Evolutionary conservation across 2,329 filamentous ascomycete genomes (phyloP).

Genomic region (Diaporthe vaccinii): DNA sequence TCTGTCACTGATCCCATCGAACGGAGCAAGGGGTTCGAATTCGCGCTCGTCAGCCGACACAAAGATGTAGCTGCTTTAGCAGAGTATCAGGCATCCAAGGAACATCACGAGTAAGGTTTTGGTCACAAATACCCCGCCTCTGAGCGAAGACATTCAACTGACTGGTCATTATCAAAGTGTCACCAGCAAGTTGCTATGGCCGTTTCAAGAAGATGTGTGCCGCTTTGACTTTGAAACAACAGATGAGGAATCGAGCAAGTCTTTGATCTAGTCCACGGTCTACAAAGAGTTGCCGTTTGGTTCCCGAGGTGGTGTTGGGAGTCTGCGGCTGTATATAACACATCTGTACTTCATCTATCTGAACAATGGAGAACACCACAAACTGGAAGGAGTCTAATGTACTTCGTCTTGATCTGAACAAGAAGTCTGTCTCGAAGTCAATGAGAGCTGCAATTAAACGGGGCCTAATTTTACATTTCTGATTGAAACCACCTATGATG

Average conservation of each 20-base stretch:
- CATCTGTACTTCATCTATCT: not conserved
- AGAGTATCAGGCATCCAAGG: constrained; percentile 65
- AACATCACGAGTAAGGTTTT: constrained; percentile 61
- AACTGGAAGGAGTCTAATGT: not conserved
- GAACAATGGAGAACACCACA: no score
- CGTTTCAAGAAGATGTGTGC: constrained; percentile 65
- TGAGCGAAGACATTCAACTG: not conserved
- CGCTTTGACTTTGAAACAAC: constrained; percentile 69
- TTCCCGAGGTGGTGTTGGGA: not conserved
- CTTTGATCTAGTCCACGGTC: constrained; percentile 38
- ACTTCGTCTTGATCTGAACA: not conserved
- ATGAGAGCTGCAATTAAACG: not conserved
- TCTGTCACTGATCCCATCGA: constrained; percentile 66
- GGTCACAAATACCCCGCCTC: not conserved
- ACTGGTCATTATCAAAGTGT: constrained; percentile 53
- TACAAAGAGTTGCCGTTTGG: not conserved
- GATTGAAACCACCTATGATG: not conserved
- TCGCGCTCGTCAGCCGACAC: constrained; percentile 66
- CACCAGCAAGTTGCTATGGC: constrained; percentile 64
- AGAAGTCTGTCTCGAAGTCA: not conserved
- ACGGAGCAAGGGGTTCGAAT: constrained; percentile 66
- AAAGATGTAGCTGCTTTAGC: constrained; percentile 58
- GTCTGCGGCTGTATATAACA: no score
- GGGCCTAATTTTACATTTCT: not conserved
- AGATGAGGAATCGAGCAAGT: constrained; percentile 51